These are phyloP conservation scores for Chrysoporthe austroafricana DNA, from an alignment of 2,329 filamentous ascomycete genomes.

Conservation along the genomic window DNA sequence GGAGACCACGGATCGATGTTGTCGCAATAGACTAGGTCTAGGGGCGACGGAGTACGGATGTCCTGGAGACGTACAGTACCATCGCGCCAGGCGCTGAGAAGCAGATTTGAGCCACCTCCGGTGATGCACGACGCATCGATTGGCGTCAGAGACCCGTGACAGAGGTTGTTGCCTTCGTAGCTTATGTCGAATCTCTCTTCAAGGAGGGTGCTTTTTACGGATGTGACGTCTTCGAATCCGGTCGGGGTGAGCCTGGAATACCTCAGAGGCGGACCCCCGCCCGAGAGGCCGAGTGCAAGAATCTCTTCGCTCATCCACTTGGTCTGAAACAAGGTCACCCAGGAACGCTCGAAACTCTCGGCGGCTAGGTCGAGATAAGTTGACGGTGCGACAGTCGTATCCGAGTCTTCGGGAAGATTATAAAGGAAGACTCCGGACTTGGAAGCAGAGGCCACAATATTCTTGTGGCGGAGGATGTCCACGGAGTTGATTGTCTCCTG, in stretches of 20 bases:
- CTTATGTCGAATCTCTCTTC: constrained; percentile 34
- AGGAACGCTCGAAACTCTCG: constrained; percentile 23
- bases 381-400: constrained; percentile 28
- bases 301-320: constrained; percentile 52
- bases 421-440: constrained; percentile 43
- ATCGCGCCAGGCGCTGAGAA: constrained; percentile 59
- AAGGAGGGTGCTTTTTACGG: constrained; percentile 39
- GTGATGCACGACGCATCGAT: constrained; percentile 40
- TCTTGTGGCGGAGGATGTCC: constrained; percentile 37
- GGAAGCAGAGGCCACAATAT: constrained; percentile 40
- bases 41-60: constrained; percentile 50
- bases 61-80: constrained; percentile 54
- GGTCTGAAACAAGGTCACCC: constrained; percentile 36
- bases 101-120: constrained; percentile 42
- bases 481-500: constrained; percentile 38
- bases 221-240: constrained; percentile 44
- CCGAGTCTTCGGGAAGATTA: constrained; percentile 31
- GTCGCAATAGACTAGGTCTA: constrained; percentile 56
- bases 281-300: constrained; percentile 51
- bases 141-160: constrained; percentile 50
- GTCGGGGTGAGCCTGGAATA: constrained; percentile 51
- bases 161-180: constrained; percentile 33
- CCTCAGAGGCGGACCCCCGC: constrained; percentile 47
- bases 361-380: constrained; percentile 32
- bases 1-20: constrained; percentile 52